Evolutionary conservation across 495 filamentous ascomycete species (phyloP).

Genomic region (Trichoderma reesei): DNA sequence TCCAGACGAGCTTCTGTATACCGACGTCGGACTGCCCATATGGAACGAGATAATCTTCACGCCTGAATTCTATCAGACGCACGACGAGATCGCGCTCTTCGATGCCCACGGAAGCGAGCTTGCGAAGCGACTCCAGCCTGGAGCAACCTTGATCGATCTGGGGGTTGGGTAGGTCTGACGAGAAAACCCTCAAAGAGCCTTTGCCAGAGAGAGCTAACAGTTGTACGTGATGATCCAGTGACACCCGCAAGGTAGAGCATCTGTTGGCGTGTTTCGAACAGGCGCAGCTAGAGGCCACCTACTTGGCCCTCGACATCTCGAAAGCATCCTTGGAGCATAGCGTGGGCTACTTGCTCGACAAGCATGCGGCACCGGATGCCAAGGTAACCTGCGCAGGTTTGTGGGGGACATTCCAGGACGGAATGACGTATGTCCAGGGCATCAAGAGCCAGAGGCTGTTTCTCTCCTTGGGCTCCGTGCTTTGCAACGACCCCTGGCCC

Average conservation of each 20-base stretch:
- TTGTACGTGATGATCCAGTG: not conserved
- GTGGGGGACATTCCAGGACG: slow-evolving; percentile 11
- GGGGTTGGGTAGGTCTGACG: slow-evolving; percentile 7
- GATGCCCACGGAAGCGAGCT: slow-evolving; percentile 6
- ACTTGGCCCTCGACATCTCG: slow-evolving; percentile 12
- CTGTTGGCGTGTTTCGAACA: slow-evolving; percentile 1
- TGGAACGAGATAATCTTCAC: slow-evolving; percentile 13
- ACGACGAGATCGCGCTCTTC: slow-evolving; percentile 11
- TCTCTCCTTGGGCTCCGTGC: slow-evolving; percentile 11
- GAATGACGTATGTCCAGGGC: not conserved
- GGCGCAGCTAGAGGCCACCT: not conserved
- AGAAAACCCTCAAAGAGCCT: not conserved
- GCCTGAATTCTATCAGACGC: slow-evolving; percentile 9
- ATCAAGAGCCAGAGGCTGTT: slow-evolving; percentile 1
- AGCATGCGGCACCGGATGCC: not conserved
- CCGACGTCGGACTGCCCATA: not conserved
- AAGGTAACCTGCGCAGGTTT: slow-evolving; percentile 7
- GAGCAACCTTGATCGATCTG: slow-evolving; percentile 8
- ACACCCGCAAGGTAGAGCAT: slow-evolving; percentile 11
- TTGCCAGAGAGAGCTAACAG: not conserved
- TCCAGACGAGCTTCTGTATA: slow-evolving; percentile 11
- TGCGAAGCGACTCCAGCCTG: not conserved
- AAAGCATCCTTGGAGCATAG: slow-evolving; percentile 8
- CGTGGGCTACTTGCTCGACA: not conserved
- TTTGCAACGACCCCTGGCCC: slow-evolving; percentile 11